Evolutionary conservation across 1,139 yeast species (phyloP).

Genomic region (Yamadazyma sp.): DNA sequence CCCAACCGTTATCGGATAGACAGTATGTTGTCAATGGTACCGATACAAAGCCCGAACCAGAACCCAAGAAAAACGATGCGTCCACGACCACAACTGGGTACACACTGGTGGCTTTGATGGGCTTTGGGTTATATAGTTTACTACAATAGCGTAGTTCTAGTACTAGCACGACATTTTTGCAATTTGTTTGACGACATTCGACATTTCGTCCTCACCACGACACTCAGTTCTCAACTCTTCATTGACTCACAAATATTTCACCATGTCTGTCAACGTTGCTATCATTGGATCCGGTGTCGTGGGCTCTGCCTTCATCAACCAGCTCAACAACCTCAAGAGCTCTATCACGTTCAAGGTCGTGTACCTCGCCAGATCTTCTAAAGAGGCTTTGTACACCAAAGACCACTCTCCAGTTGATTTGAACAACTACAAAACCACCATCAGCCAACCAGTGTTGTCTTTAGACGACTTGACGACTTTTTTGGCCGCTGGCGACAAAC

Average conservation of each 20-base stretch:
- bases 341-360: slow-evolving; percentile 72
- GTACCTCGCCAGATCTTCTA: slow-evolving; percentile 69
- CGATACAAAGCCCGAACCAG: slow-evolving; percentile 19
- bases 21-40: slow-evolving; percentile 41
- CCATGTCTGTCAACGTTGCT: slow-evolving; percentile 75
- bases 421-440: slow-evolving; percentile 57
- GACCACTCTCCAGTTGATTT: slow-evolving; percentile 74
- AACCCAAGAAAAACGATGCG: slow-evolving; percentile 10
- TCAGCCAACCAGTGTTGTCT: slow-evolving; percentile 50
- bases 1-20: slow-evolving; percentile 55
- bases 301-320: slow-evolving; percentile 75
- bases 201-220: too few species aligned
- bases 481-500: slow-evolving; percentile 65
- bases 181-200: too few species aligned
- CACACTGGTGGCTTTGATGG: background rate
- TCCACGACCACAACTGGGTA: background rate
- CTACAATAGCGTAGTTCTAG: too few species aligned
- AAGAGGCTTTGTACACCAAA: slow-evolving; percentile 62
- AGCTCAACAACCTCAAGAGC: slow-evolving; percentile 64
- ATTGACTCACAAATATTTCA: too few species aligned
- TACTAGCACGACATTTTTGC: background rate
- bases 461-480: slow-evolving; percentile 59
- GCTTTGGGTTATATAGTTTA: too few species aligned
- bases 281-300: slow-evolving; percentile 93
- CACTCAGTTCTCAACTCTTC: too few species aligned